Evolutionary conservation across 2,329 filamentous ascomycete species (phyloP).

Genomic region (Pseudophaeomoniella oleicola): DNA sequence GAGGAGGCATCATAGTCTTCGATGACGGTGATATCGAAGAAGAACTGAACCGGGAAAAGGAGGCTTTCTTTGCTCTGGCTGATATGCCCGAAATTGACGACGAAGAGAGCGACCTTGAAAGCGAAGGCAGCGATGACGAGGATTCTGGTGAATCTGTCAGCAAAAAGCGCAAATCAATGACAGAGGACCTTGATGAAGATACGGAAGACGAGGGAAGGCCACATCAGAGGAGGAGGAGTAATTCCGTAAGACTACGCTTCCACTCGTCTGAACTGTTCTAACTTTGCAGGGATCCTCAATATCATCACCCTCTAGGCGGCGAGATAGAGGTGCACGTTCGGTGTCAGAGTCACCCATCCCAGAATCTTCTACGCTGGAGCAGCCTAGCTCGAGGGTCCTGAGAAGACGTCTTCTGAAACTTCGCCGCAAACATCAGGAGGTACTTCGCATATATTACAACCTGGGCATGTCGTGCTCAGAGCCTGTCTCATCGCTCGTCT

Average conservation of each 20-base stretch:
- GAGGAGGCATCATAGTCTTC: slow-evolving; percentile 81
- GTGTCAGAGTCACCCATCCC: slow-evolving; percentile 27
- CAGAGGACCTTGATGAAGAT: slow-evolving; percentile 45
- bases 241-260: slow-evolving; percentile 46
- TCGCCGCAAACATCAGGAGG: slow-evolving; percentile 59
- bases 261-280: slow-evolving; percentile 6
- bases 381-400: slow-evolving; percentile 56
- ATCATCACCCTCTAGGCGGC: slow-evolving; percentile 24
- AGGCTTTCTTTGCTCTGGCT: slow-evolving; percentile 71
- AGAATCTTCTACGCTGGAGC: slow-evolving; percentile 31
- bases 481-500: slow-evolving; percentile 85
- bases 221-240: slow-evolving; percentile 68
- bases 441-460: slow-evolving; percentile 71
- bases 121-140: slow-evolving; percentile 42
- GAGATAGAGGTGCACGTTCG: slow-evolving; percentile 21
- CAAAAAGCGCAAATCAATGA: slow-evolving; percentile 69
- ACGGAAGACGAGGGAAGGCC: slow-evolving; percentile 65
- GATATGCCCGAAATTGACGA: slow-evolving; percentile 87
- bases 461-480: slow-evolving; percentile 85
- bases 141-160: slow-evolving; percentile 36
- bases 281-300: slow-evolving; percentile 23
- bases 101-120: slow-evolving; percentile 47
- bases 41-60: slow-evolving; percentile 56
- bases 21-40: slow-evolving; percentile 93
- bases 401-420: slow-evolving; percentile 60